Conservation (phyloP, 2,329 filamentous ascomycete genomes). For the Coniella lustricola region DNA sequence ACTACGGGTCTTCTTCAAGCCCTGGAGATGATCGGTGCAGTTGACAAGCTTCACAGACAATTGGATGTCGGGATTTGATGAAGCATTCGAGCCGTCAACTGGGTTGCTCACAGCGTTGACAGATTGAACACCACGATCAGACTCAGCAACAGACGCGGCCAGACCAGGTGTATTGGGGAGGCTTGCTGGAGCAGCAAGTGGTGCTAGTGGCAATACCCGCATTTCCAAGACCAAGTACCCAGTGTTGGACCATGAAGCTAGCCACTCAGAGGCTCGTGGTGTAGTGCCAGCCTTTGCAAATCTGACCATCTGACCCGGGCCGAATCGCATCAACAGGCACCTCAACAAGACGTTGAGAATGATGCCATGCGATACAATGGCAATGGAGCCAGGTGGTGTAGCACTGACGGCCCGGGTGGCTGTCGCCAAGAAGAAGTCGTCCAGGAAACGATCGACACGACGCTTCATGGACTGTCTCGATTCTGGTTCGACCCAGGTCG, state of each 20-base stretch:
- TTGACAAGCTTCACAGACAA: conserved; percentile 56
- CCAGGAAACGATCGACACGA: conserved; percentile 61
- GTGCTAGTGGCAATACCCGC: conserved; percentile 1
- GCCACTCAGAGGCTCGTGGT: conserved; percentile 19
- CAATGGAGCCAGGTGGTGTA: conserved; percentile 38
- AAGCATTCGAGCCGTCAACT: too few relatives aligned
- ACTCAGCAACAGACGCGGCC: not conserved
- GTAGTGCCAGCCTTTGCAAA: conserved; percentile 18
- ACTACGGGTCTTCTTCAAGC: conserved; percentile 71
- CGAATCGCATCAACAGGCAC: conserved; percentile 51
- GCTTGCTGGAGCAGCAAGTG: not conserved
- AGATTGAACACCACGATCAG: not conserved
- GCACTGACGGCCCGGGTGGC: conserved; percentile 9
- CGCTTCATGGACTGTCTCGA: conserved; percentile 57
- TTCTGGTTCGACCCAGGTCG: conserved; percentile 39
- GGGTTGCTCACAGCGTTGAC: not conserved
- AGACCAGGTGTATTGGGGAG: conserved; percentile 5
- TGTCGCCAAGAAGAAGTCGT: conserved; percentile 44
- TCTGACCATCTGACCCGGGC: conserved; percentile 19
- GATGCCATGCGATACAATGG: conserved; percentile 77
- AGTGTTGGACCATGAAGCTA: conserved; percentile 46
- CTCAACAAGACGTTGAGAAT: conserved; percentile 65
- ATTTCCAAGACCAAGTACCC: conserved; percentile 33
- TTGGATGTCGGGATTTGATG: conserved; percentile 5
- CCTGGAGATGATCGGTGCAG: conserved; percentile 61